Conservation (phyloP, 768 basidiomycete genomes). For the Lactifluus piperatus region DNA sequence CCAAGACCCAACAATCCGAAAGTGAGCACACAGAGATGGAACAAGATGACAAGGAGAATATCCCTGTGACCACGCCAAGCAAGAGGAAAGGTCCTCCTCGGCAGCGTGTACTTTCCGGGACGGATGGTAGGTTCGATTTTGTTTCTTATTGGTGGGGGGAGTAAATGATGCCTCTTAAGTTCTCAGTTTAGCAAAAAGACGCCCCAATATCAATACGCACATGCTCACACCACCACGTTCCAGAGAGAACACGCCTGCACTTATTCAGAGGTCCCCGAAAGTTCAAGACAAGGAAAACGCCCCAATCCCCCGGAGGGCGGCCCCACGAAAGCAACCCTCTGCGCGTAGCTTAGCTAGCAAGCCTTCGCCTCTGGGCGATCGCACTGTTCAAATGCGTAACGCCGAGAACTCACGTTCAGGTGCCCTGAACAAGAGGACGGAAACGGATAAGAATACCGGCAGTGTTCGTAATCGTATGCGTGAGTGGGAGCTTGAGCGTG, state of each 20-base stretch:
- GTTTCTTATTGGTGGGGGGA: neutral
- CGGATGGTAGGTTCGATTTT: slow-evolving; percentile 3
- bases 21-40: slow-evolving; percentile 18
- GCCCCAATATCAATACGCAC: slow-evolving; percentile 7
- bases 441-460: slow-evolving; percentile 19
- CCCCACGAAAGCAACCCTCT: slow-evolving; percentile 6
- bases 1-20: slow-evolving; percentile 19
- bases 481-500: slow-evolving; percentile 70
- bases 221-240: slow-evolving; percentile 2
- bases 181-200: slow-evolving; percentile 8
- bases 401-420: slow-evolving; percentile 21
- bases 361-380: slow-evolving; percentile 20
- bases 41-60: slow-evolving; percentile 33
- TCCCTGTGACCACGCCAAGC: neutral
- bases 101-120: slow-evolving; percentile 8
- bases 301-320: slow-evolving; percentile 1
- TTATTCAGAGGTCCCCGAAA: slow-evolving; percentile 3
- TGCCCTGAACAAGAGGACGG: slow-evolving; percentile 22
- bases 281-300: slow-evolving; percentile 6
- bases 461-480: slow-evolving; percentile 49
- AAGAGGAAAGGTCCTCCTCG: slow-evolving; percentile 1
- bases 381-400: slow-evolving; percentile 14
- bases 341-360: slow-evolving; percentile 19
- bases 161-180: neutral
- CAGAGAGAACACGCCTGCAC: neutral